Base-by-base conservation (phyloP, 2,329 filamentous ascomycete genomes). In the Dendrostoma leiphaemia region DNA sequence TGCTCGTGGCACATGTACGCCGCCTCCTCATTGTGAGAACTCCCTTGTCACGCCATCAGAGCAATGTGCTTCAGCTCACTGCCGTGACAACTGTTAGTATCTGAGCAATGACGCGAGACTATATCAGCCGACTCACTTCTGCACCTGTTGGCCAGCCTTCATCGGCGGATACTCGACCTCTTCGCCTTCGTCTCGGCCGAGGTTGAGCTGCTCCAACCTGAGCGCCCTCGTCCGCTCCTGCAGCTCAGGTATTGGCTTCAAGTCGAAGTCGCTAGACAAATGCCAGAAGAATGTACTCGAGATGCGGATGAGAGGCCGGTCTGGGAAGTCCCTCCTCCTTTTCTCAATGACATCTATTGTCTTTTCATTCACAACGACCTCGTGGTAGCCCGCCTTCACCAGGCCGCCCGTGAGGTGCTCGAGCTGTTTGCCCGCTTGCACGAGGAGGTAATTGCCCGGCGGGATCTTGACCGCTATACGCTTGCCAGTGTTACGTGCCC, bases 211-310 rank as follows among this genome's bases (percentile, higher is more conserved):
- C 62, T 75, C 71, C 2, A 69, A 71, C 34, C 79, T 68, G 3
- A 83, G 67, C 38, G 63, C 63, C 46, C 61, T 67, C 5, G 81
- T 80, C 59, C 68, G 68, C 40, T 74, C 73, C 1, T 67, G 74
- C 34, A 83, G 70, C 49, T 65, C 66, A 1, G 77, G 75, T 38
- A 84, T 71, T 2, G 82, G 82, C 3, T 62, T 67, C 6, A 85
- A 67, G 53, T 84, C 79, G 53, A 76, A 76, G 61, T 85, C 82
- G 17, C 79, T 82, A 38, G 73, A 75, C 24, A 85, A 68, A 50
- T 84, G 82, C 77, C 80, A 85, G 69, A 85, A 85, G 53, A 84
- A 73, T 3, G 82, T 85, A 46, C 79, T 82, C 32, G 79, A 82
- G 64, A 85, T 84, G 46, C 82, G 73, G 15, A 84, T 65, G 2